phyloP scores from a whole-genome alignment of 768 basidiomycete species.

The Mycena capillaripes region DNA sequence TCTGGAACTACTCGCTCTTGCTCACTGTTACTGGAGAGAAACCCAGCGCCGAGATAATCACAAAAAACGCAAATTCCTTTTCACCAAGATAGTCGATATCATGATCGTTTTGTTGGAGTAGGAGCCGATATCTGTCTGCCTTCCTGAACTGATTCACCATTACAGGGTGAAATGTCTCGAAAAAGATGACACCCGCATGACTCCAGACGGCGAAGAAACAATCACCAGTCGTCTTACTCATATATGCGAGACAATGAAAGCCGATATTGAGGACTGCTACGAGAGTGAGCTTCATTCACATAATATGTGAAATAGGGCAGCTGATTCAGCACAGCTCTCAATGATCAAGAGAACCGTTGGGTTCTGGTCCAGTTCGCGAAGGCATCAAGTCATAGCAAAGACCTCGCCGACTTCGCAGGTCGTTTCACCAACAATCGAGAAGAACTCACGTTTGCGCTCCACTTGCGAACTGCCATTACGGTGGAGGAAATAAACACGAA shows the following conservation, averaged over 20 bases:
- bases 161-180: neutral
- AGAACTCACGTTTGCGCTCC: slow-evolving; percentile 16
- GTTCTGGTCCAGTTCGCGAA: slow-evolving; percentile 10
- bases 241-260: slow-evolving; percentile 15
- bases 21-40: slow-evolving; percentile 1
- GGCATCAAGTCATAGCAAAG: slow-evolving; percentile 17
- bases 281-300: slow-evolving; percentile 1
- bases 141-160: neutral
- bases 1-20: neutral
- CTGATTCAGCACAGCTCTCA: slow-evolving; percentile 4
- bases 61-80: slow-evolving; percentile 3
- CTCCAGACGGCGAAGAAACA: slow-evolving; percentile 10
- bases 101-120: slow-evolving; percentile 27
- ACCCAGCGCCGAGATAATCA: slow-evolving; percentile 16
- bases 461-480: slow-evolving; percentile 14
- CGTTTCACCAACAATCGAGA: slow-evolving; percentile 15
- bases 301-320: neutral
- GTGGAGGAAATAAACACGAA: slow-evolving; percentile 18
- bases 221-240: slow-evolving; percentile 11
- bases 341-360: slow-evolving; percentile 12
- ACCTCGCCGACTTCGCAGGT: neutral
- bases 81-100: slow-evolving; percentile 19
- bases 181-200: slow-evolving; percentile 11
- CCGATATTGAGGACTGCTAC: slow-evolving; percentile 23
- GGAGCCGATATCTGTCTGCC: neutral